phyloP scores from a whole-genome alignment of 805 yeast species.

The Peterozyma xylosa region DNA sequence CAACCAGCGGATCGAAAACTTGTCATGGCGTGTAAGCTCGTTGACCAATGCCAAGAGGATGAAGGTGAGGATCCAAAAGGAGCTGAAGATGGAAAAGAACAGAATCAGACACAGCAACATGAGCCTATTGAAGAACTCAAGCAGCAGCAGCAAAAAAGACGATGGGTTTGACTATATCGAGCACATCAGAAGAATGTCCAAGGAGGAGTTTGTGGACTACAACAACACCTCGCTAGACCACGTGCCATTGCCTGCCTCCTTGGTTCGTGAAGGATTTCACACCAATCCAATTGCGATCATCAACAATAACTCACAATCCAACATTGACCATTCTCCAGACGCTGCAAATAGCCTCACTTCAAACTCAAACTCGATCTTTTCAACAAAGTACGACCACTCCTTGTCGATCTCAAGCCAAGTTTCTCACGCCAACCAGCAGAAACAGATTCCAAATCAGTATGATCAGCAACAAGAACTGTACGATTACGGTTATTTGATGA shows the following conservation, averaged over 20 bases:
- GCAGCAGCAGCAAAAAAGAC: slow-evolving; percentile 7
- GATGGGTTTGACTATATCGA: slow-evolving; percentile 26
- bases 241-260: not conserved
- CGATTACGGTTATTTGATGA: not conserved
- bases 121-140: slow-evolving; percentile 10
- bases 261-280: not conserved
- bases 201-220: slow-evolving; percentile 24
- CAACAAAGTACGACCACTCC: slow-evolving; percentile 9
- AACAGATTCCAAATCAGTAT: slow-evolving; percentile 1
- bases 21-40: slow-evolving; percentile 26
- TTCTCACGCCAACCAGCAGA: slow-evolving; percentile 7
- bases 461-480: slow-evolving; percentile 1
- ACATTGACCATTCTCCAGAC: slow-evolving; percentile 16
- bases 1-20: slow-evolving; percentile 24
- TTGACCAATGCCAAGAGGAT: slow-evolving; percentile 1
- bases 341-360: slow-evolving; percentile 14
- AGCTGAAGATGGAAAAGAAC: slow-evolving; percentile 11
- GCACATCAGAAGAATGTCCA: slow-evolving; percentile 27
- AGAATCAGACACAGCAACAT: slow-evolving; percentile 13
- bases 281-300: slow-evolving; percentile 19
- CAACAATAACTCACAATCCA: slow-evolving; percentile 8
- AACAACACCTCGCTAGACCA: slow-evolving; percentile 7
- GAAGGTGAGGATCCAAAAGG: not conserved
- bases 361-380: slow-evolving; percentile 13
- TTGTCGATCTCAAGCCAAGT: slow-evolving; percentile 9